These are phyloP conservation scores for Phialophora macrospora DNA, from an alignment of 2,329 filamentous ascomycete species.

Conservation along the genomic window DNA sequence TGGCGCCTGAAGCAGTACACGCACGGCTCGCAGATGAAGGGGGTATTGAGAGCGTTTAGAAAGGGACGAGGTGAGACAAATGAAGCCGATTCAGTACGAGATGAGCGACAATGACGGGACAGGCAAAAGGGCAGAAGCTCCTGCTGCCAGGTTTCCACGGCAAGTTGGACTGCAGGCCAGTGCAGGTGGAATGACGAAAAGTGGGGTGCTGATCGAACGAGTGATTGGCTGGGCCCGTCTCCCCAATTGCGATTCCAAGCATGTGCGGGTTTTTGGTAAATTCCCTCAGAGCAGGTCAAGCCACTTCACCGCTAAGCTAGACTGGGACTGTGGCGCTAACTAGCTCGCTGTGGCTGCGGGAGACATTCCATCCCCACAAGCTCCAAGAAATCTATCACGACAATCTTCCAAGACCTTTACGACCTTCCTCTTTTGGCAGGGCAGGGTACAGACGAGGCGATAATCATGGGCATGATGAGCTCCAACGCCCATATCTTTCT, in stretches of 20 bases:
- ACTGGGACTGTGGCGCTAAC: background rate
- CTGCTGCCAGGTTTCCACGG: slow-evolving; percentile 16
- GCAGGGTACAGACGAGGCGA: slow-evolving; percentile 1
- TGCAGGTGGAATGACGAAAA: slow-evolving; percentile 15
- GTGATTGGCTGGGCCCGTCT: background rate
- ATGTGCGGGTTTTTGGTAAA: background rate
- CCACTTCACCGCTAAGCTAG: background rate
- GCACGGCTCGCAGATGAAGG: background rate
- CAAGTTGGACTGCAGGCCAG: slow-evolving; percentile 1
- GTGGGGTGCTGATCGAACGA: background rate
- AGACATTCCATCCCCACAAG: background rate
- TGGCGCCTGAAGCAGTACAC: slow-evolving; percentile 1
- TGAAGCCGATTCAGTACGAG: background rate
- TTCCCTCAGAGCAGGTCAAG: background rate
- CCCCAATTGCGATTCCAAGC: slow-evolving; percentile 1
- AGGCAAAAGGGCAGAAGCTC: slow-evolving; percentile 20
- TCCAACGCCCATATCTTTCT: background rate
- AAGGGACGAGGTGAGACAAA: background rate
- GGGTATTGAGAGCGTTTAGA: background rate
- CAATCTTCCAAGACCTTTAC: slow-evolving; percentile 6
- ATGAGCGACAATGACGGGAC: slow-evolving; percentile 8
- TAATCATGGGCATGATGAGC: slow-evolving; percentile 8
- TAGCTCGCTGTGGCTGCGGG: background rate
- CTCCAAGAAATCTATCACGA: background rate
- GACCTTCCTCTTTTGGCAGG: slow-evolving; percentile 22